Conservation (phyloP, 2,329 filamentous ascomycete genomes). For the Dryadomyces sulphureus region DNA sequence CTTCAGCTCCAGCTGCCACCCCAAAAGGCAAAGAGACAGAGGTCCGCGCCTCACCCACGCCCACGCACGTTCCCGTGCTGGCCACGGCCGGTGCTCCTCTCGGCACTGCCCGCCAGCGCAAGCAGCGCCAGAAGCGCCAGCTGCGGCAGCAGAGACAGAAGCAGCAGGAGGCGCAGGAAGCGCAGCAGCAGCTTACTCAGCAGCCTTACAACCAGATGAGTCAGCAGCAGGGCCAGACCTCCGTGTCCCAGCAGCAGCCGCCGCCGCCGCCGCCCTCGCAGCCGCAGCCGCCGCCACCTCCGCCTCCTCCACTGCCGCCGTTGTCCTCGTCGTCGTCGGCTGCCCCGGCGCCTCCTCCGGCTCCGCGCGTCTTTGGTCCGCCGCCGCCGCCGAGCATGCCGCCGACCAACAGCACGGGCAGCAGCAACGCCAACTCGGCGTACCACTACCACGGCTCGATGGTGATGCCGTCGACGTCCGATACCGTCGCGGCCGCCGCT, state of each 20-base stretch:
- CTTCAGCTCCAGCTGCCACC: neutral
- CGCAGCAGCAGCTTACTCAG: neutral
- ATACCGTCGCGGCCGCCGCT: neutral
- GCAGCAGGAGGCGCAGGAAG: slow-evolving; percentile 4
- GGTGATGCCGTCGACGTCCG: neutral
- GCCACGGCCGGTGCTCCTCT: slow-evolving; percentile 4
- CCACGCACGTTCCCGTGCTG: too few species aligned
- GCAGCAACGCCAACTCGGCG: neutral
- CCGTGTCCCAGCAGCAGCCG: neutral
- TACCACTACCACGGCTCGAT: neutral
- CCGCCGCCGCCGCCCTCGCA: neutral
- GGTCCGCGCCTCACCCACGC: slow-evolving; percentile 1
- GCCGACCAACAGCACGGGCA: neutral
- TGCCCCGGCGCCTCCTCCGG: neutral
- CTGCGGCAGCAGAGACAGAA: slow-evolving; percentile 10
- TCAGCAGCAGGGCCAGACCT: slow-evolving; percentile 4
- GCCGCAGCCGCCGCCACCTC: neutral
- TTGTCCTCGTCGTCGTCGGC: neutral
- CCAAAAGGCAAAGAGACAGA: neutral
- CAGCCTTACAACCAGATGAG: too few species aligned
- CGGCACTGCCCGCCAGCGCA: slow-evolving; percentile 11
- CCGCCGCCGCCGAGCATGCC: slow-evolving; percentile 9
- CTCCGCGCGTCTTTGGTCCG: slow-evolving; percentile 10
- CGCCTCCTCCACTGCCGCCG: neutral
- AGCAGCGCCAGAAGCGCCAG: slow-evolving; percentile 12